Conservation (phyloP, 2,329 filamentous ascomycete species). For the Niveomyces coronatus region DNA sequence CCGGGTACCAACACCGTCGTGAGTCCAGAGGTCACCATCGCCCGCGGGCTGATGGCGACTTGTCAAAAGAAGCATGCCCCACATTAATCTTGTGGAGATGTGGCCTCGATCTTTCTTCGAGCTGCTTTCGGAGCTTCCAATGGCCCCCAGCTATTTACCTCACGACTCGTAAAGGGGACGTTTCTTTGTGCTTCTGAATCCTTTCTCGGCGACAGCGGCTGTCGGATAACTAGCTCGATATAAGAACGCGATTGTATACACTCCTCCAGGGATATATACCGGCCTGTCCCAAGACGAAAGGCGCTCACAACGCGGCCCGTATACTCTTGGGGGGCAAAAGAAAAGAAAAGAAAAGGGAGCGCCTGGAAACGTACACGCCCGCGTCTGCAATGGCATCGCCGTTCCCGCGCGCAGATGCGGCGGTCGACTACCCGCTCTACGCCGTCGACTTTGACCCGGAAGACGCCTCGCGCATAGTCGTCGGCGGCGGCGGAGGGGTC, state of each 20-base stretch:
- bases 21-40: too few relatives aligned
- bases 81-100: conserved; percentile 8
- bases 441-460: conserved; percentile 80
- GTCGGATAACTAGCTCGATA: too few relatives aligned
- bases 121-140: neutral
- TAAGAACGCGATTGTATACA: neutral
- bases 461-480: conserved; percentile 64
- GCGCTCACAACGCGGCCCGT: too few relatives aligned
- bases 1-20: too few relatives aligned
- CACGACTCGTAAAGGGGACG: neutral
- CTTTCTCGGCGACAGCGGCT: too few relatives aligned
- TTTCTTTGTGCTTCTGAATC: too few relatives aligned
- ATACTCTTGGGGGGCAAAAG: neutral
- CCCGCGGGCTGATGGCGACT: neutral
- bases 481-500: conserved; percentile 80
- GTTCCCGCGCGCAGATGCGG: conserved; percentile 47
- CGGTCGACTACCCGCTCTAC: conserved; percentile 75
- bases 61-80: neutral
- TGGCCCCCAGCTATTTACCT: neutral
- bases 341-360: too few relatives aligned
- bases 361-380: neutral
- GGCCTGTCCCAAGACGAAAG: too few relatives aligned
- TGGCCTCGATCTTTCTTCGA: conserved; percentile 5
- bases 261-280: neutral
- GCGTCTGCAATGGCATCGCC: conserved; percentile 24